A percentile compares a stretch with the other conserved stretches of the same genome.
Evolutionary conservation across 2,329 filamentous ascomycete species (phyloP).

Genomic region (Lecanicillium sp.): DNA sequence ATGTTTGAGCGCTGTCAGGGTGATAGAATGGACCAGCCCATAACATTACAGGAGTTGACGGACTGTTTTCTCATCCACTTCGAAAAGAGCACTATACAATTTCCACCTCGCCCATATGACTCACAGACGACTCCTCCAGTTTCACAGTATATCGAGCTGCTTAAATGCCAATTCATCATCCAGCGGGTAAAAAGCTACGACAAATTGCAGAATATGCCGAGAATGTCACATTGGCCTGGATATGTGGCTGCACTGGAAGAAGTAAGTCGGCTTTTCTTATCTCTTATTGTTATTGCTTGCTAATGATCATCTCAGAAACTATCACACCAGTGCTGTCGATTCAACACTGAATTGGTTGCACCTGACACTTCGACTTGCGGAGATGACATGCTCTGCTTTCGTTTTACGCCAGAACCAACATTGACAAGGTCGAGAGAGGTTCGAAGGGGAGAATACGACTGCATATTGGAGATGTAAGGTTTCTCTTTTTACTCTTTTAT

Average conservation of each 20-base stretch:
- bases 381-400: too few species aligned
- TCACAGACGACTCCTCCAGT: slow-evolving; percentile 3
- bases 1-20: not conserved
- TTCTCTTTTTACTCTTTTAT: too few species aligned
- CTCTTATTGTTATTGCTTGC: not conserved
- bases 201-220: not conserved
- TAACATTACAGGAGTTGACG: slow-evolving; percentile 12
- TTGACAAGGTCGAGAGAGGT: too few species aligned
- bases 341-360: slow-evolving; percentile 9
- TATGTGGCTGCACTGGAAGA: slow-evolving; percentile 15
- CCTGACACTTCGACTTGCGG: slow-evolving; percentile 3
- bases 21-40: not conserved
- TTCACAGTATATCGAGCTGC: slow-evolving; percentile 13
- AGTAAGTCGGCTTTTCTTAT: slow-evolving; percentile 7
- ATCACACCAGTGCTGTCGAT: slow-evolving; percentile 13
- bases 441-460: too few species aligned
- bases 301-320: slow-evolving; percentile 9
- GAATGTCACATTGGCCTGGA: slow-evolving; percentile 17
- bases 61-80: slow-evolving; percentile 15
- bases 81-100: slow-evolving; percentile 11
- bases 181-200: not conserved
- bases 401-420: too few species aligned
- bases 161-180: slow-evolving; percentile 16
- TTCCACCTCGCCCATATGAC: slow-evolving; percentile 11
- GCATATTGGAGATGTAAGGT: too few species aligned